These are phyloP conservation scores for Blumeria graminis DNA, from an alignment of 2,329 filamentous ascomycete genomes.

Conservation along the genomic window DNA sequence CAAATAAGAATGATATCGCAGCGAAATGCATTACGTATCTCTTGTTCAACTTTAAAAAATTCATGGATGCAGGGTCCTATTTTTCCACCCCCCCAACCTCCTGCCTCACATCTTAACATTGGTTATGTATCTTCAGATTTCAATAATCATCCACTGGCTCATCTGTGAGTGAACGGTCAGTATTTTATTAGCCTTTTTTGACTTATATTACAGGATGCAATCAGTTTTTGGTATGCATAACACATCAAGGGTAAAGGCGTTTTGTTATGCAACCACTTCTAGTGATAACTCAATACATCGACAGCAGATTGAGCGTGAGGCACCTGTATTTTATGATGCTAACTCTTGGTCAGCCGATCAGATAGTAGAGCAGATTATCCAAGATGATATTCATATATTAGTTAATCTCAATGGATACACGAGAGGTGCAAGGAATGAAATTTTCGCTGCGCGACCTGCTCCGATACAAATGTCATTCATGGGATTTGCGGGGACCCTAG, in stretches of 20 bases:
- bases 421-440: slow-evolving; percentile 82
- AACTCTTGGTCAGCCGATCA: slow-evolving; percentile 68
- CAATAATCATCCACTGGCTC: slow-evolving; percentile 90
- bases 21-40: slow-evolving; percentile 79
- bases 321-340: slow-evolving; percentile 74
- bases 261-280: slow-evolving; percentile 84
- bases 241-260: slow-evolving; percentile 46
- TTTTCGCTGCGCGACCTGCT: slow-evolving; percentile 82
- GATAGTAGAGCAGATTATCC: slow-evolving; percentile 63
- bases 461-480: slow-evolving; percentile 99
- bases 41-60: slow-evolving; percentile 63
- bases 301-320: slow-evolving; percentile 77
- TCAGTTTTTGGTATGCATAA: slow-evolving; percentile 91
- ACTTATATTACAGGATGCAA: slow-evolving; percentile 42
- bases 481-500: slow-evolving; percentile 90
- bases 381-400: slow-evolving; percentile 78
- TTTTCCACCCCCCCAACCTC: slow-evolving; percentile 65
- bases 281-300: slow-evolving; percentile 79
- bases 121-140: slow-evolving; percentile 97
- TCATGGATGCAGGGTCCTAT: slow-evolving; percentile 68
- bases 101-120: slow-evolving; percentile 61
- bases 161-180: slow-evolving; percentile 31
- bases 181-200: neutral
- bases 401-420: slow-evolving; percentile 98
- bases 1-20: slow-evolving; percentile 89